phyloP scores from a whole-genome alignment of 352 stramenopile genomes.

The Globisporangium abappressorium region DNA sequence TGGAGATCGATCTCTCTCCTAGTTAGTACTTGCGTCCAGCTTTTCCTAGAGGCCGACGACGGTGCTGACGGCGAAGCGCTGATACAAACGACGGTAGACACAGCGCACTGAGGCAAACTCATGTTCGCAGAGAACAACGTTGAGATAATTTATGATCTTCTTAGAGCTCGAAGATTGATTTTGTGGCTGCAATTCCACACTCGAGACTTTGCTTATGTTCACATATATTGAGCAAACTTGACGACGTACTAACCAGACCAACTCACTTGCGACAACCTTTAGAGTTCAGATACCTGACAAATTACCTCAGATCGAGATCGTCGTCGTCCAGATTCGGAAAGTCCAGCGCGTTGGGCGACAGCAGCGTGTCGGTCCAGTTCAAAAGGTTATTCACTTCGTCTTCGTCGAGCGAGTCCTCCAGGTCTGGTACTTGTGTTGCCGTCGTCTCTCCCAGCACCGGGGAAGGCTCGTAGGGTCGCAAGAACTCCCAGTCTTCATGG shows the following conservation, averaged over 20 bases:
- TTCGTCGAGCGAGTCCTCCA: conserved; percentile 75
- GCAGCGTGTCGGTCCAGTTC: conserved; percentile 73
- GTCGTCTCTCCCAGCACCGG: conserved; percentile 9
- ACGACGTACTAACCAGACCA: background rate
- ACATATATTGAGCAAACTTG: background rate
- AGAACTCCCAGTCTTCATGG: conserved; percentile 19
- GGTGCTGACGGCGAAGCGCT: background rate
- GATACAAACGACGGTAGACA: background rate
- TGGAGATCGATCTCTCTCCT: background rate
- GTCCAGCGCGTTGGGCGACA: conserved; percentile 36
- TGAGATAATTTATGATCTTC: conserved; percentile 1
- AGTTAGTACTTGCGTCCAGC: background rate
- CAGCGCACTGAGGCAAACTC: background rate
- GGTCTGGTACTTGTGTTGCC: conserved; percentile 14
- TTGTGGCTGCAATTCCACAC: background rate
- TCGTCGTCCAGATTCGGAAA: conserved; percentile 38
- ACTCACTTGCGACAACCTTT: background rate
- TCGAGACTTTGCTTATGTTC: background rate
- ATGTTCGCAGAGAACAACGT: background rate
- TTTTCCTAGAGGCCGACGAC: background rate
- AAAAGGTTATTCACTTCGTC: conserved; percentile 76
- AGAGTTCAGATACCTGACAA: background rate
- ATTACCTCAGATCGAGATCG: conserved; percentile 2
- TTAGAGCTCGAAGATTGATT: background rate
- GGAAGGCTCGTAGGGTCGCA: conserved; percentile 17